A percentile compares a stretch with the other conserved stretches of the same genome.
phyloP scores from a whole-genome alignment of 192 early-diverging fungal species.

The Haplosporangium gracile region DNA sequence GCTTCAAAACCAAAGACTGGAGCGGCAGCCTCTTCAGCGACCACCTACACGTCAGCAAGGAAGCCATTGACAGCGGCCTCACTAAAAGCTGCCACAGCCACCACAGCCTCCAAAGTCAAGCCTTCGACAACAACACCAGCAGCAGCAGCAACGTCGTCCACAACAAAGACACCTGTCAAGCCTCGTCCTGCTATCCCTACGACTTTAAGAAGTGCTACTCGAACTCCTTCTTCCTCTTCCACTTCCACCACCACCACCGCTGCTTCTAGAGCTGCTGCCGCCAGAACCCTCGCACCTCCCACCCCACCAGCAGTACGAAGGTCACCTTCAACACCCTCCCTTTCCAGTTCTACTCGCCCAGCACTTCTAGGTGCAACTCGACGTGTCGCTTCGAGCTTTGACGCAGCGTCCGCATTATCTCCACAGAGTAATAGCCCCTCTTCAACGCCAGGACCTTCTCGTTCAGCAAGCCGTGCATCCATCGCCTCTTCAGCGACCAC shows the following conservation, averaged over 20 bases:
- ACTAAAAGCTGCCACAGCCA: background rate
- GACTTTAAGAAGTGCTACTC: conserved; percentile 25
- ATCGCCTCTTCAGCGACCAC: conserved; percentile 15
- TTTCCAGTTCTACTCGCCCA: conserved; percentile 9
- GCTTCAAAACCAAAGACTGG: conserved; percentile 16
- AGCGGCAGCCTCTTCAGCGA: background rate
- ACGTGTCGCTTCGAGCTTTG: conserved; percentile 44
- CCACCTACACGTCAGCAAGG: background rate
- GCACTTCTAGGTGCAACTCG: conserved; percentile 9
- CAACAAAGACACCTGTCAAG: conserved; percentile 23
- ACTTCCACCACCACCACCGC: conserved; percentile 12
- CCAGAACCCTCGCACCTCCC: background rate
- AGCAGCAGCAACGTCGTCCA: conserved; percentile 21
- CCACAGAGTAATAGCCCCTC: conserved; percentile 6
- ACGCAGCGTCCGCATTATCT: background rate
- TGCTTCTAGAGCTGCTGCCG: background rate
- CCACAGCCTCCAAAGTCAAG: background rate
- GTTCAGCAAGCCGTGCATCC: conserved; percentile 24
- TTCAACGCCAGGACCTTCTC: conserved; percentile 9
- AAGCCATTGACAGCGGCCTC: conserved; percentile 24
- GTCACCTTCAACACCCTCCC: conserved; percentile 39
- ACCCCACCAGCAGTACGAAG: conserved; percentile 20
- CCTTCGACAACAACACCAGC: conserved; percentile 8
- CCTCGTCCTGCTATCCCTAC: conserved; percentile 33
- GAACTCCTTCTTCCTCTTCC: conserved; percentile 2